These are phyloP conservation scores for Oemleria cerasiformis DNA, from an alignment of 306 rosid genomes.

Conservation along the genomic window DNA sequence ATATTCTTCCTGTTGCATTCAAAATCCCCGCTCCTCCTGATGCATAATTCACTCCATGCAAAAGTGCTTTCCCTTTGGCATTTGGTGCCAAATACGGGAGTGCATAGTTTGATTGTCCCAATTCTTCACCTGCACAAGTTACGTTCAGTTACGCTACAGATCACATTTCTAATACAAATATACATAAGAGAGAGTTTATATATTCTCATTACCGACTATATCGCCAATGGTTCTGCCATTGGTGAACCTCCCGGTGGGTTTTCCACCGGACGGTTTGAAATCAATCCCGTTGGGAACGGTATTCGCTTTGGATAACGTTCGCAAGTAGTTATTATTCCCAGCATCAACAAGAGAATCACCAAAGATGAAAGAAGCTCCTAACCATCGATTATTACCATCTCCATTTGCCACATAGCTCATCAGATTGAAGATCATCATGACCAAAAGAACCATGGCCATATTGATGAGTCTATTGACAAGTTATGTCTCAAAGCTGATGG, in stretches of 20 bases:
- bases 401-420: constrained; percentile 33
- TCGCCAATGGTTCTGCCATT: constrained; percentile 97
- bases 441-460: constrained; percentile 34
- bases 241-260: constrained; percentile 86
- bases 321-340: constrained; percentile 77
- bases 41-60: constrained; percentile 88
- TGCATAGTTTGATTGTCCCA: constrained; percentile 70
- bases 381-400: constrained; percentile 32
- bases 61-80: constrained; percentile 57
- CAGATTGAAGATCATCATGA: constrained; percentile 24
- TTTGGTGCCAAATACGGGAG: constrained; percentile 77
- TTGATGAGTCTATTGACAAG: background rate
- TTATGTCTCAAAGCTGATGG: background rate
- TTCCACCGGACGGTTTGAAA: constrained; percentile 68
- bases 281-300: constrained; percentile 83
- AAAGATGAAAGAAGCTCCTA: constrained; percentile 86
- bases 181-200: background rate
- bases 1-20: constrained; percentile 96
- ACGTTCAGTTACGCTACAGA: background rate
- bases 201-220: constrained; percentile 49
- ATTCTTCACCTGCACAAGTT: constrained; percentile 63
- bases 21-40: constrained; percentile 95
- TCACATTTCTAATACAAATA: background rate
- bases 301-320: constrained; percentile 82
- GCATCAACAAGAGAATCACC: constrained; percentile 96